Evolutionary conservation across 2,329 filamentous ascomycete genomes (phyloP), one percentile per base, ranked within the genome.

Genomic region (Alternaria angustiovoidea): DNA sequence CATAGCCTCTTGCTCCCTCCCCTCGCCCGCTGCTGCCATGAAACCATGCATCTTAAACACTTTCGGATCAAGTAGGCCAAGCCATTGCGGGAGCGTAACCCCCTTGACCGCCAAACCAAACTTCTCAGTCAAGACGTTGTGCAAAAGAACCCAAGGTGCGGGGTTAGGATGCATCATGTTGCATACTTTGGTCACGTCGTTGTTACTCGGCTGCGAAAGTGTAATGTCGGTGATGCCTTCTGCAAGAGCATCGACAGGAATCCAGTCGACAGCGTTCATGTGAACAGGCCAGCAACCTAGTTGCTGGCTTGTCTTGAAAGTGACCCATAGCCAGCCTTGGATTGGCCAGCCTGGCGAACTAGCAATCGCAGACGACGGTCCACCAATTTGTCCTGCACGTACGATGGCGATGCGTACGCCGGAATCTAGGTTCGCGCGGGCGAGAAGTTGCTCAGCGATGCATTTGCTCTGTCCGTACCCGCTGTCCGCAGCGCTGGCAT

Each of bases 161-260:
- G 52, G 52, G 1, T 39, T 26, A n/a, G 52, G 52, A 30, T 55
- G 42, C 52, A 55, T 55, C 52, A 55, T 48, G n/a, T 55, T 55
- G 8, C 48, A 55, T 1, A 55, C 52, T 1, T 26, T 46, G 9
- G 12, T 24, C n/a, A 39, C 52, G 3, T 32, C 18, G 42, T 48
- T 42, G 24, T 46, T 28, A 18, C 22, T 47, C n/a, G 7, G 46
- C 9, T 12, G 52, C 7, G 52, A 39, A 7, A 28, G 18, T 0
- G 52, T 55, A 12, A 55, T 30, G 16, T 44, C 36, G 18, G 52
- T 18, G 12, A 55, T 47, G 2, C 52, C 52, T 3, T 47, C 42
- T 9, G 52, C 52, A 0, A 55, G 8, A 1, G 43, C 2, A 12
- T 55, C 42, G 2, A 55, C 42, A 1, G 52, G 52, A 12, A 55